Evolutionary conservation across 2,329 filamentous ascomycete genomes (phyloP).

Genomic region (Xylaria sp.): DNA sequence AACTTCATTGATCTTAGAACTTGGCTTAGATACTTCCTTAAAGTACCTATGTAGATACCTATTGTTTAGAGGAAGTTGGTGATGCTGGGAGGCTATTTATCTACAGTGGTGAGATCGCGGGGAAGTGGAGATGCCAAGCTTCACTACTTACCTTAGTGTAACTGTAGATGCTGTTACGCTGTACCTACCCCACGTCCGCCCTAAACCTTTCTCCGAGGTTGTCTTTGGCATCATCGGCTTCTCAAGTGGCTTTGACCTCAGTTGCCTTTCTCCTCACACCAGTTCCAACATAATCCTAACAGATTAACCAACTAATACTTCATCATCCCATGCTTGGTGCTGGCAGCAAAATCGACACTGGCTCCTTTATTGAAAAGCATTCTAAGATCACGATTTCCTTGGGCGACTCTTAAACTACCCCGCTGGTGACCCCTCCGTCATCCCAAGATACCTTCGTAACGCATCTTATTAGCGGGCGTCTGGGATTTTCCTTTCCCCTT

Average conservation of each 20-base stretch:
- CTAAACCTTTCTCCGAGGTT: constrained; percentile 2
- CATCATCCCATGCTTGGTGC: background rate
- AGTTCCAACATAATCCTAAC: background rate
- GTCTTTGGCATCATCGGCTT: background rate
- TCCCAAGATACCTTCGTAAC: constrained; percentile 5
- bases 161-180: background rate
- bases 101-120: constrained; percentile 11
- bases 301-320: background rate
- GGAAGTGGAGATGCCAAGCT: constrained; percentile 25
- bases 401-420: constrained; percentile 4
- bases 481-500: no score
- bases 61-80: no score
- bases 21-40: no score
- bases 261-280: constrained; percentile 11
- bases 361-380: background rate
- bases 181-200: constrained; percentile 23
- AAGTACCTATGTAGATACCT: no score
- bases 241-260: background rate
- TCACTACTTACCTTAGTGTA: background rate
- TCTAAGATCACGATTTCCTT: constrained; percentile 1
- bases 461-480: background rate
- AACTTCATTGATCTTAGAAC: no score
- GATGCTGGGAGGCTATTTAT: no score
- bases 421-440: background rate
- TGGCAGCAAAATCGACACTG: background rate